Evolutionary conservation across 2,329 filamentous ascomycete species (phyloP), one percentile per base, ranked within the genome.

Genomic region (Diaporthe nobilis): DNA sequence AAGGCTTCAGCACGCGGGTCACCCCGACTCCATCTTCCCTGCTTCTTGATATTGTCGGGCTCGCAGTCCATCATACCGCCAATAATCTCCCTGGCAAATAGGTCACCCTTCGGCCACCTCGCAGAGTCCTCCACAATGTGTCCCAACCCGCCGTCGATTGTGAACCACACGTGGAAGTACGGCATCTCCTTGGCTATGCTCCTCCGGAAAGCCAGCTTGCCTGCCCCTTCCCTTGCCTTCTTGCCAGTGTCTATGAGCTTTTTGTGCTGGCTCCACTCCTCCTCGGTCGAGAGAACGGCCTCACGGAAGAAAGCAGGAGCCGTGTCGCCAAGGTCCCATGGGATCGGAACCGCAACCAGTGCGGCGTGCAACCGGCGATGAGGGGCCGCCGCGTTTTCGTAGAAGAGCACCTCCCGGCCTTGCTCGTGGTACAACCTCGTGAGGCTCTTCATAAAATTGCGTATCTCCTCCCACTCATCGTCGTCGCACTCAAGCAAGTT

Each of bases 401-500:
- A 99, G 86, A 99, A 99, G 77, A 99, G 87, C 13, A 98, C 96
- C 80, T 97, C 95, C 71, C 94, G 94, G 15, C 96, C 95, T 83
- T 97, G 95, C 58, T 96, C 94, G 85, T 98, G 95, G 85, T 98
- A 99, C 91, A 98, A 94, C 60, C 96, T 92, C 6, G 94, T 98
- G 28, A 99, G 89, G 75, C 92, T 94, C 86, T 99, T 99, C 96
- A 98, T 98, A 82, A 99, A 99, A 84, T 99, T 99, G 79, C 97
- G 94, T 8, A 99, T 93, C 85, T 99, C 97, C 82, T 99, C 97
- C 97, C 97, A 99, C 83, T 99, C 76, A 82, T 99, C 97, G 81
- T 99, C 96, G 84, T 98, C 96, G 84, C 97, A 99, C 84, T 98
- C 96, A n/a, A 99, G 87, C 0, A 99, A 91, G 83, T 98, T 99